Evolutionary conservation across 306 rosid genomes (phyloP).

Genomic region (Vigna radiata): DNA sequence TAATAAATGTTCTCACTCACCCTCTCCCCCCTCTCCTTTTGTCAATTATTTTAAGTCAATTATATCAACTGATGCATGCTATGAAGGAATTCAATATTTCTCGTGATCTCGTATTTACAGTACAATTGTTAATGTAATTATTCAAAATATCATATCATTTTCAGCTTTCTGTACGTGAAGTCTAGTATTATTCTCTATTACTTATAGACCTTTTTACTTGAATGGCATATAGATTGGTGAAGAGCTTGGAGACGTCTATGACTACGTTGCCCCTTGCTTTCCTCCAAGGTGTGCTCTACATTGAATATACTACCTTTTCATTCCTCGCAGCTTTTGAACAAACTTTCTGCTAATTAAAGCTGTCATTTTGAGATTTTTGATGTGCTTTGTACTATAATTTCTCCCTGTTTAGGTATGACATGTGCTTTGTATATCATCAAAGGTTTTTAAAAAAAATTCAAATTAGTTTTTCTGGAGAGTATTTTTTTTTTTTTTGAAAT

Average conservation of each 20-base stretch:
- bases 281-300: slow-evolving; percentile 82
- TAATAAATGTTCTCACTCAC: slow-evolving; percentile 4
- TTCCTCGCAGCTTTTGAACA: slow-evolving; percentile 26
- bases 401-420: neutral
- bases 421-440: neutral
- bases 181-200: slow-evolving; percentile 31
- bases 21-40: neutral
- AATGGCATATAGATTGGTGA: slow-evolving; percentile 76
- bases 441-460: neutral
- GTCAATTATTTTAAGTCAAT: slow-evolving; percentile 18
- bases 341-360: slow-evolving; percentile 40
- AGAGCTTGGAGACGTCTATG: slow-evolving; percentile 95
- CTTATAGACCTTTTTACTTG: slow-evolving; percentile 44
- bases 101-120: slow-evolving; percentile 6
- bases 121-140: slow-evolving; percentile 19
- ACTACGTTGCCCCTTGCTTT: slow-evolving; percentile 93
- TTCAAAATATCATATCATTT: slow-evolving; percentile 11
- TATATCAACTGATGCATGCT: slow-evolving; percentile 17
- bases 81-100: slow-evolving; percentile 20
- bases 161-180: slow-evolving; percentile 3
- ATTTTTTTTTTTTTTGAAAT: slow-evolving; percentile 5
- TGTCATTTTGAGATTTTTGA: slow-evolving; percentile 40
- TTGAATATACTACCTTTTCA: slow-evolving; percentile 39
- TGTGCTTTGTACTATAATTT: slow-evolving; percentile 34
- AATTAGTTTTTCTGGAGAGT: slow-evolving; percentile 5